Evolutionary conservation across 768 basidiomycete genomes (phyloP).

Genomic region (Termitomyces eurrhizus): DNA sequence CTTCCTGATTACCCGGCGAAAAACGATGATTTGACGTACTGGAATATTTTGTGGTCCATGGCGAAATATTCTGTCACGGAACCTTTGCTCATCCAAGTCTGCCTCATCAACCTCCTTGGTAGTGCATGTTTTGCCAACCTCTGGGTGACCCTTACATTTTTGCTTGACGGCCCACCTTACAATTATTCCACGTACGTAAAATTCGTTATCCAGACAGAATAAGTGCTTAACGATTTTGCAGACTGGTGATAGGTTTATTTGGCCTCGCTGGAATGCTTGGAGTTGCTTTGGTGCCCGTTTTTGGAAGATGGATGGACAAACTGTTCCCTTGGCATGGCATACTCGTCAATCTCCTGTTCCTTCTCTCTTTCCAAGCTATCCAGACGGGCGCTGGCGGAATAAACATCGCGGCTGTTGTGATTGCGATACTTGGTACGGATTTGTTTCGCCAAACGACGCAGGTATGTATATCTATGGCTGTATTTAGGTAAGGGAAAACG

Average conservation of each 20-base stretch:
- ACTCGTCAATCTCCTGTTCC: constrained; percentile 45
- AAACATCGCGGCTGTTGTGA: constrained; percentile 64
- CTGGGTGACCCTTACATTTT: constrained; percentile 79
- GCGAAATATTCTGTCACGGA: constrained; percentile 72
- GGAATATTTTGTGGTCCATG: constrained; percentile 72
- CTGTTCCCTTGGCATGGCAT: constrained; percentile 79
- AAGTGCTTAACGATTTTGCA: constrained; percentile 11
- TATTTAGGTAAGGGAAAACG: constrained; percentile 43
- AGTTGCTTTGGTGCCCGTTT: constrained; percentile 63
- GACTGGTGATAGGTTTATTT: constrained; percentile 64
- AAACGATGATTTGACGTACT: constrained; percentile 61
- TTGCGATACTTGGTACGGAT: constrained; percentile 71
- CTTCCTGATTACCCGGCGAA: constrained; percentile 82
- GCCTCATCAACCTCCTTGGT: constrained; percentile 56
- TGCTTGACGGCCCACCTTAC: constrained; percentile 75
- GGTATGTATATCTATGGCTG: constrained; percentile 57
- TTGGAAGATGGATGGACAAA: constrained; percentile 64
- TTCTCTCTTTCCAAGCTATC: constrained; percentile 53
- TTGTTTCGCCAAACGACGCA: constrained; percentile 72
- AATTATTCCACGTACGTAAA: constrained; percentile 62
- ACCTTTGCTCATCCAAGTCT: constrained; percentile 69
- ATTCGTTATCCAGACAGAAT: neutral
- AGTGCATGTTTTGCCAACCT: constrained; percentile 59
- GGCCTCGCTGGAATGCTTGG: constrained; percentile 72
- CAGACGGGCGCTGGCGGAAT: constrained; percentile 70